A percentile compares a stretch with the other conserved stretches of the same genome.
Evolutionary conservation across 352 stramenopile genomes (phyloP).

Genomic region (Phytophthora cryptogea): DNA sequence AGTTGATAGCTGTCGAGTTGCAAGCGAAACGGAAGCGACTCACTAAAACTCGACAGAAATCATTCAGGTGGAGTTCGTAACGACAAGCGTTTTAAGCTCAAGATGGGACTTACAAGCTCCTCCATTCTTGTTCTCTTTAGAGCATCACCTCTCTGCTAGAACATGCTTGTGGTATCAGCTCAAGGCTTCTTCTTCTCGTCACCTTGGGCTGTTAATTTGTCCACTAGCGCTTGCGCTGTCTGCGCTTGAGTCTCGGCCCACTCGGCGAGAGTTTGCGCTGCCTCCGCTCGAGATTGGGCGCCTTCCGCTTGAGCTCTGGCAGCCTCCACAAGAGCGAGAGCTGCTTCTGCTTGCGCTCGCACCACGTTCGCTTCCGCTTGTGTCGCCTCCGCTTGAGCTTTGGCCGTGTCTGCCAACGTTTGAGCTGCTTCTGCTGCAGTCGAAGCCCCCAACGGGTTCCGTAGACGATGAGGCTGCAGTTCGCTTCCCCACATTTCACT

Average conservation of each 20-base stretch:
- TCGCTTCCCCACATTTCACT: constrained; percentile 1
- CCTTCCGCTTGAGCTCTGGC: constrained; percentile 25
- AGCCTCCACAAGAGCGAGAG: constrained; percentile 23
- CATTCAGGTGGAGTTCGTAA: not conserved
- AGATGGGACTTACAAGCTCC: not conserved
- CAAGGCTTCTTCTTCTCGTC: not conserved
- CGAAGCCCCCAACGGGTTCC: constrained; percentile 10
- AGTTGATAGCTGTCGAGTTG: too few relatives aligned
- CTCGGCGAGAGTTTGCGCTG: constrained; percentile 20
- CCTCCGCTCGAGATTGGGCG: constrained; percentile 19
- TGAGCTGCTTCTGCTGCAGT: constrained; percentile 15
- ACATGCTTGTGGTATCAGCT: not conserved
- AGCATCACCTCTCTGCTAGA: not conserved
- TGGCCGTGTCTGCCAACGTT: constrained; percentile 22
- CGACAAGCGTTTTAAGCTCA: not conserved
- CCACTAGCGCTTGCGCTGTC: constrained; percentile 17
- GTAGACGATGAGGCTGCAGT: constrained; percentile 1
- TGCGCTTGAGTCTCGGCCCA: constrained; percentile 21
- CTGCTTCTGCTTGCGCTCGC: constrained; percentile 26
- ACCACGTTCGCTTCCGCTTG: constrained; percentile 8
- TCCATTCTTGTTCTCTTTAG: not conserved
- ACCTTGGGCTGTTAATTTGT: constrained; percentile 11
- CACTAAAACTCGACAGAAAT: not conserved
- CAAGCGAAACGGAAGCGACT: too few relatives aligned
- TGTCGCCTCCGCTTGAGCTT: constrained; percentile 16